These are phyloP conservation scores for Exophiala xenobiotica DNA, from an alignment of 2,329 filamentous ascomycete species.

Conservation along the genomic window DNA sequence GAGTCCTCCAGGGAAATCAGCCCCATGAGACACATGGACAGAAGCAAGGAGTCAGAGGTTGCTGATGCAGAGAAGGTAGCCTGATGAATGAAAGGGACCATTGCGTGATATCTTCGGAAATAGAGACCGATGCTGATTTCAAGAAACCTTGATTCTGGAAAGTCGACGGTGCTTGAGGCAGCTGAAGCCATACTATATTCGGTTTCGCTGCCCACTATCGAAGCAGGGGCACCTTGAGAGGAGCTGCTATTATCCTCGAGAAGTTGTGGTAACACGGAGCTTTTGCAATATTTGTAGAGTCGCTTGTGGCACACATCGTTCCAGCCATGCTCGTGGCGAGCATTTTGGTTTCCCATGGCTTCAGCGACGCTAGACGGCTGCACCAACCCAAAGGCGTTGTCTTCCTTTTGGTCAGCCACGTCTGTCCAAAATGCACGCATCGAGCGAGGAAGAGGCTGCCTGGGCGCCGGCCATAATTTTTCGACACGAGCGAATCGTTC, in stretches of 20 bases:
- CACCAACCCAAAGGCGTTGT: slow-evolving; percentile 17
- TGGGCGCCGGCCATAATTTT: slow-evolving; percentile 14
- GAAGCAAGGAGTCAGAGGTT: slow-evolving; percentile 7
- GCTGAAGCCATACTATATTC: too few species aligned
- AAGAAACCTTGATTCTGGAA: slow-evolving; percentile 10
- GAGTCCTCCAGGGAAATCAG: slow-evolving; percentile 5
- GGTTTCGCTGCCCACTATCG: neutral
- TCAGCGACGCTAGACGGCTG: too few species aligned
- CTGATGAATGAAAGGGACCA: slow-evolving; percentile 14
- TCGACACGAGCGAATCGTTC: too few species aligned
- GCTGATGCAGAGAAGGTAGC: slow-evolving; percentile 3
- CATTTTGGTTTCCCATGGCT: too few species aligned
- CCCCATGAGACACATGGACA: slow-evolving; percentile 12
- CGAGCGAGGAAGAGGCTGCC: slow-evolving; percentile 2
- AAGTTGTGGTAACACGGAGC: neutral
- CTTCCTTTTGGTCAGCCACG: slow-evolving; percentile 5
- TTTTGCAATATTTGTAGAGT: slow-evolving; percentile 6
- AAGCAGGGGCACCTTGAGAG: neutral
- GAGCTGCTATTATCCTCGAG: too few species aligned
- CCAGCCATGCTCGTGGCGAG: too few species aligned
- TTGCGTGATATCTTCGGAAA: slow-evolving; percentile 10
- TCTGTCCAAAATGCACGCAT: slow-evolving; percentile 16
- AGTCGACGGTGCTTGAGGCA: slow-evolving; percentile 1
- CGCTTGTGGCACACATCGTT: slow-evolving; percentile 5
- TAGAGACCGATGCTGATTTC: slow-evolving; percentile 15